Percentiles rank a stretch among this genome's conserved stretches.
Evolutionary conservation across 2,329 filamentous ascomycete genomes (phyloP).

Genomic region (Fusarium torreyae): DNA sequence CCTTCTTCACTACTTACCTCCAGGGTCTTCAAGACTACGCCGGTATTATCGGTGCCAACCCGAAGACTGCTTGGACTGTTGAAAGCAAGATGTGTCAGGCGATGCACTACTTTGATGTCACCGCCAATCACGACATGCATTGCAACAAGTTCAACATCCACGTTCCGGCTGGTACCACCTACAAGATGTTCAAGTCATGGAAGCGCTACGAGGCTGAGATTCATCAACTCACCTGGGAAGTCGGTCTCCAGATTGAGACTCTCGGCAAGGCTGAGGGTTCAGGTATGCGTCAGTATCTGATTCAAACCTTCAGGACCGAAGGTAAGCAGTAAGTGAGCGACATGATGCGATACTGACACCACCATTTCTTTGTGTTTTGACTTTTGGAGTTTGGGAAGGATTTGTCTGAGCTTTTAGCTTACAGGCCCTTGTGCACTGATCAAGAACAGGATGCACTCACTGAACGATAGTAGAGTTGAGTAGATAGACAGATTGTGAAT

Average conservation of each 20-base stretch:
- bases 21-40: constrained; percentile 30
- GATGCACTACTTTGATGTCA: constrained; percentile 45
- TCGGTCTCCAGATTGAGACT: constrained; percentile 36
- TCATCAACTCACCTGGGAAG: constrained; percentile 17
- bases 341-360: rapidly evolving
- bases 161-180: constrained; percentile 15
- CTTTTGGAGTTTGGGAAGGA: constrained; percentile 6
- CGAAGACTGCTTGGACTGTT: constrained; percentile 18
- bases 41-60: constrained; percentile 18
- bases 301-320: constrained; percentile 1
- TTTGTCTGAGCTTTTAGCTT: constrained; percentile 5
- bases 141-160: constrained; percentile 21
- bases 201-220: constrained; percentile 42
- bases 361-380: background rate
- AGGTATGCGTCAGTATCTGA: constrained; percentile 45
- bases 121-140: constrained; percentile 23
- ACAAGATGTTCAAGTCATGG: constrained; percentile 48
- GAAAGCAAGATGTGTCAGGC: constrained; percentile 27
- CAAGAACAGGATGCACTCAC: background rate
- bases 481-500: background rate
- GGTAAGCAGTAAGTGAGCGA: background rate
- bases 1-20: constrained; percentile 37
- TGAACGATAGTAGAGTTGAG: background rate
- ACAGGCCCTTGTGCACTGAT: background rate
- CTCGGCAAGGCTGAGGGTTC: constrained; percentile 41